Conservation (phyloP, 2,329 filamentous ascomycete species). For the Pseudocercospora fuligena region DNA sequence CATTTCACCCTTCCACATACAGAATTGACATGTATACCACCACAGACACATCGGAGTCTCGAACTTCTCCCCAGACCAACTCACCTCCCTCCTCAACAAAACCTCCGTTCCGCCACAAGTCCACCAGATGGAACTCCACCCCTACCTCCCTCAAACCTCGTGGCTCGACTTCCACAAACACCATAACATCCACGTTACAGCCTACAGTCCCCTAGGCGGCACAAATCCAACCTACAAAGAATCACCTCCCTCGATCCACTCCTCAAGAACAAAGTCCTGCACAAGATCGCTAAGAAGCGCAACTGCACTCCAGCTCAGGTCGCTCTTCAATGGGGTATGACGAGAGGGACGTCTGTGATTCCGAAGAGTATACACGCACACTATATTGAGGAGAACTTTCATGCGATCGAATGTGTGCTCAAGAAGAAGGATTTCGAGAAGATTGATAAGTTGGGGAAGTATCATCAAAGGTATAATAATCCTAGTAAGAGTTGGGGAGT, state of each 20-base stretch:
- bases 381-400: constrained; percentile 40
- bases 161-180: constrained; percentile 32
- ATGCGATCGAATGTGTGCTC: constrained; percentile 41
- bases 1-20: not conserved
- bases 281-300: constrained; percentile 68
- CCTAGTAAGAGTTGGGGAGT: constrained; percentile 44
- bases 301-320: constrained; percentile 62
- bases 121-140: constrained; percentile 41
- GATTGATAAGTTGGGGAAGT: constrained; percentile 43
- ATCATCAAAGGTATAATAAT: constrained; percentile 35
- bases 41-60: constrained; percentile 37
- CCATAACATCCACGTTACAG: constrained; percentile 35
- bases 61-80: constrained; percentile 39
- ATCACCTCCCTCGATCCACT: constrained; percentile 32
- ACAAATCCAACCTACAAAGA: constrained; percentile 49
- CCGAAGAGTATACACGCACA: constrained; percentile 51
- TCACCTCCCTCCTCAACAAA: constrained; percentile 35
- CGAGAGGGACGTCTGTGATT: constrained; percentile 60
- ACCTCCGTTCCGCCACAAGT: constrained; percentile 31
- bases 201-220: constrained; percentile 39
- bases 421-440: constrained; percentile 45
- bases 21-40: not conserved
- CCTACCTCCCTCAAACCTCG: constrained; percentile 36
- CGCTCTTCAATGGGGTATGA: constrained; percentile 60
- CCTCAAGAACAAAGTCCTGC: constrained; percentile 63